Base-by-base conservation (phyloP, 805 yeast genomes). In the Cyberlindnera mrakii region DNA sequence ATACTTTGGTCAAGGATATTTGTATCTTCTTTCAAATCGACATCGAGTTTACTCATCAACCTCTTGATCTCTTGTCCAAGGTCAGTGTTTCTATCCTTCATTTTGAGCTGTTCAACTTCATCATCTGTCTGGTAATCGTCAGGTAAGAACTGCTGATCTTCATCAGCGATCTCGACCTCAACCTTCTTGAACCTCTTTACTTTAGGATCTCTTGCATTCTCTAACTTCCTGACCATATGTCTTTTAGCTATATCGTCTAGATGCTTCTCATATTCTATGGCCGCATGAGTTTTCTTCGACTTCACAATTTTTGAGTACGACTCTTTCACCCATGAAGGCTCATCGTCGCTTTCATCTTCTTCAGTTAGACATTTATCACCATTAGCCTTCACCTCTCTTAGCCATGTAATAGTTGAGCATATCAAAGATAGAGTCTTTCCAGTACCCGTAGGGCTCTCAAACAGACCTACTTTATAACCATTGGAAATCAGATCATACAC, bases 391-490 rank as follows among this genome's bases (percentile, higher is more conserved):
- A 27, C 13, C 5, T 76, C 70, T 44, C 91, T 61, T 30, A 90
- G 66, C 96, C 96, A 90, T 0, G 90, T 77, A 75, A 90, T 72
- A 0, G 91, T 69, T 0, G 95, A 77, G 58, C 97, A 91, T 4
- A 91, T 84, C 37, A 90, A 64, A 0, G 96, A 87, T 3, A 91
- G 66, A 0, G 97, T 89, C 62, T 90, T 90, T 3, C 98, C 97
- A 1, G 90, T 86, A 6, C 98, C 98, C 0, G 98, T 90, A 0
- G 98, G 98, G 44, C 93, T 82, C 59, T 90, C 97, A 55, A 90
- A 82, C 1, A 90, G 69, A 0, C 95, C 96, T 2, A 90, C 68
- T 57, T 84, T 86, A 53, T 70, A 74, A 35, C 55, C 60, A 10
- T 70, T 67, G 5, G 69, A 67, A 15, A 90, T 67, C 1, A 85